Conservation (phyloP, 2,329 filamentous ascomycete species). For the Fusarium newnesense region DNA sequence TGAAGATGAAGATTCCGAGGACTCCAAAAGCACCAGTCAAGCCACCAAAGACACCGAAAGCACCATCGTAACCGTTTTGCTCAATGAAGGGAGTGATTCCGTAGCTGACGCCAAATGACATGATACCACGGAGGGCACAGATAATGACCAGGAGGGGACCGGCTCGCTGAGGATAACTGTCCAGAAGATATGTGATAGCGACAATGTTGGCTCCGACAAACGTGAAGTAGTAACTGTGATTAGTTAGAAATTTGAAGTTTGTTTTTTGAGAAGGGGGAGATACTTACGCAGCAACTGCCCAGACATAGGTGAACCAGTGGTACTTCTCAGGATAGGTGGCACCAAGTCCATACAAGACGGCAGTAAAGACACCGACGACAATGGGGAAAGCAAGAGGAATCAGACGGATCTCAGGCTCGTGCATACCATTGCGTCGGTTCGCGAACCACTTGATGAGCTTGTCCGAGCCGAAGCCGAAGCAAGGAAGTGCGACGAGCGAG, state of each 20-base stretch:
- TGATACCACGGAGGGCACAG: slow-evolving; percentile 35
- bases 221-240: slow-evolving; percentile 2
- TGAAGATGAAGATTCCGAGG: slow-evolving; percentile 9
- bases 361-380: slow-evolving; percentile 22
- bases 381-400: slow-evolving; percentile 36
- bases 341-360: slow-evolving; percentile 13
- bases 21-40: slow-evolving; percentile 19
- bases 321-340: slow-evolving; percentile 9
- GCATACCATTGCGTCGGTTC: slow-evolving; percentile 28
- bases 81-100: slow-evolving; percentile 34
- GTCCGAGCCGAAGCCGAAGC: slow-evolving; percentile 35
- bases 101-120: slow-evolving; percentile 36
- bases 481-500: slow-evolving; percentile 29
- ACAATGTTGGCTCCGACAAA: slow-evolving; percentile 37
- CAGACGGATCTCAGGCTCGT: slow-evolving; percentile 34
- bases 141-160: slow-evolving; percentile 37
- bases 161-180: slow-evolving; percentile 37
- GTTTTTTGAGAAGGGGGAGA: neutral
- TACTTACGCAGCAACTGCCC: slow-evolving; percentile 16
- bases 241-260: neutral
- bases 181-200: slow-evolving; percentile 36
- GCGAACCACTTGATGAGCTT: slow-evolving; percentile 38
- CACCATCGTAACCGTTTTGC: slow-evolving; percentile 13
- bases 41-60: slow-evolving; percentile 9
- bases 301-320: slow-evolving; percentile 23